Evolutionary conservation across 2,329 filamentous ascomycete species (phyloP).

Genomic region (Fusarium pseudocircinatum): DNA sequence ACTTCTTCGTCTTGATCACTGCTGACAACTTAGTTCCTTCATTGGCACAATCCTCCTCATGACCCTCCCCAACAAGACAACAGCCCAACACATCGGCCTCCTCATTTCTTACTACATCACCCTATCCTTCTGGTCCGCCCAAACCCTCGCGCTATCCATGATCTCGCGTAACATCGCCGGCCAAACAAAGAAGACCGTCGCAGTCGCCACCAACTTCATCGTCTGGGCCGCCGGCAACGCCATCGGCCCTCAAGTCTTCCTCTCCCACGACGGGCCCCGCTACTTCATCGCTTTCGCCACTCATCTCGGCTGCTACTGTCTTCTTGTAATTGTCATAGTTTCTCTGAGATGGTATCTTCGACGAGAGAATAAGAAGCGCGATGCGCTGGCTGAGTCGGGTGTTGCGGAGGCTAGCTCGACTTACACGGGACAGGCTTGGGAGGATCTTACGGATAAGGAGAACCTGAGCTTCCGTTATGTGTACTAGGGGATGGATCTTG

Average conservation of each 20-base stretch:
- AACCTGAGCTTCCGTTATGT: slow-evolving; percentile 70
- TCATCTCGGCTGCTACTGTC: slow-evolving; percentile 74
- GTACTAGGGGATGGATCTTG: background rate
- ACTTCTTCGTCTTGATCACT: rapidly evolving
- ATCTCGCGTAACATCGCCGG: slow-evolving; percentile 76
- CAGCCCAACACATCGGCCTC: slow-evolving; percentile 61
- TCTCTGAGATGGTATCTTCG: slow-evolving; percentile 67
- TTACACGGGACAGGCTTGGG: slow-evolving; percentile 60
- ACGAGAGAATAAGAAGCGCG: slow-evolving; percentile 67
- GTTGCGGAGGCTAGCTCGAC: slow-evolving; percentile 51
- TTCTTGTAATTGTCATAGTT: slow-evolving; percentile 66
- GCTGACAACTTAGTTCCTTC: slow-evolving; percentile 54
- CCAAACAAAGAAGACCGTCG: slow-evolving; percentile 77
- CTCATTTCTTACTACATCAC: slow-evolving; percentile 80
- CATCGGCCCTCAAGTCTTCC: slow-evolving; percentile 55
- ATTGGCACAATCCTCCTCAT: slow-evolving; percentile 78
- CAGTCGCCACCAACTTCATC: slow-evolving; percentile 75
- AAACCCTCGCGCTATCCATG: slow-evolving; percentile 73
- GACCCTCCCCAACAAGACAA: slow-evolving; percentile 31
- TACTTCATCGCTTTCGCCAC: slow-evolving; percentile 77
- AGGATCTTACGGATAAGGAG: slow-evolving; percentile 71
- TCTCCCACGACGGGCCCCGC: slow-evolving; percentile 53
- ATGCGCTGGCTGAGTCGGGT: slow-evolving; percentile 55
- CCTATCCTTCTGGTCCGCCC: slow-evolving; percentile 80
- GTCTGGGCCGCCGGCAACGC: slow-evolving; percentile 76